These are phyloP conservation scores for Fonsecaea erecta DNA, from an alignment of 2,329 filamentous ascomycete genomes.

Conservation along the genomic window DNA sequence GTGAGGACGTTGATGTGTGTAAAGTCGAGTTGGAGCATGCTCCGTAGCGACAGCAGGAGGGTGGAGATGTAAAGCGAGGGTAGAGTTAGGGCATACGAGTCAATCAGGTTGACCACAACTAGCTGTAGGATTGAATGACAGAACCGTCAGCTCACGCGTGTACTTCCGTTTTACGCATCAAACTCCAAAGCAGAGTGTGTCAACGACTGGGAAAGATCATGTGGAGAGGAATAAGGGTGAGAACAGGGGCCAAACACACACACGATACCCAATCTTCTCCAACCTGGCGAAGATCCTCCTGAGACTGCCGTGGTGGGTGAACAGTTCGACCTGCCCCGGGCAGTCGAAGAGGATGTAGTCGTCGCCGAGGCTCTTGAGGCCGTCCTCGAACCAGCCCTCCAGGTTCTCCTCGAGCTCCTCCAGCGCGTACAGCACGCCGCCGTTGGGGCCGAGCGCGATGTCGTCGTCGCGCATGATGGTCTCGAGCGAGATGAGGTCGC, in stretches of 20 bases:
- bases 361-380: conserved; percentile 77
- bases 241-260: conserved; percentile 54
- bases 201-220: conserved; percentile 18
- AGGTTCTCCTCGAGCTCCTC: conserved; percentile 94
- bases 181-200: background rate
- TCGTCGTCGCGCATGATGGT: conserved; percentile 93
- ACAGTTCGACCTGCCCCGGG: conserved; percentile 94
- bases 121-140: conserved; percentile 62
- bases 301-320: conserved; percentile 90
- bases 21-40: conserved; percentile 98
- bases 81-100: conserved; percentile 89
- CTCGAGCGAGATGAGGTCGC: conserved; percentile 84
- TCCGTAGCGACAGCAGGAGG: conserved; percentile 86
- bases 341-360: conserved; percentile 97
- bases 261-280: conserved; percentile 89
- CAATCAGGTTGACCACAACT: conserved; percentile 89
- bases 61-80: conserved; percentile 96
- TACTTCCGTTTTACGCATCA: background rate
- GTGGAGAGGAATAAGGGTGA: background rate
- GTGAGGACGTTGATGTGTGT: conserved; percentile 95
- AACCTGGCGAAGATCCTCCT: conserved; percentile 89
- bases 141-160: conserved; percentile 14
- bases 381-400: conserved; percentile 83
- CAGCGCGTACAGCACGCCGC: conserved; percentile 87
- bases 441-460: conserved; percentile 76